Evolutionary conservation across 1,139 yeast genomes (phyloP).

Genomic region (Debaryomyces udenii): DNA sequence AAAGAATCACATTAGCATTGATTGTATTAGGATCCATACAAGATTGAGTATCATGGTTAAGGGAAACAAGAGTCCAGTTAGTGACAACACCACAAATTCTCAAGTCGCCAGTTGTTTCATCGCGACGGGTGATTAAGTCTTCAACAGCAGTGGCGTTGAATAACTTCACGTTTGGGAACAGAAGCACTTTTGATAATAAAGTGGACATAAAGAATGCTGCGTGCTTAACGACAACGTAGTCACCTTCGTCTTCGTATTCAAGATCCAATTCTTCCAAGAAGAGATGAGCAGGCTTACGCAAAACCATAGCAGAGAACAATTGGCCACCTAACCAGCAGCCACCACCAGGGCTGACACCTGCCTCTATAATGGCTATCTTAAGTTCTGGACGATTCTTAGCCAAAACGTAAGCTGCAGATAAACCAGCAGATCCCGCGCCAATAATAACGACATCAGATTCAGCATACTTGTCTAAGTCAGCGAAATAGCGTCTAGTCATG

Average conservation of each 20-base stretch:
- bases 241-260: slow-evolving; percentile 78
- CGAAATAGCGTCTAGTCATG: slow-evolving; percentile 76
- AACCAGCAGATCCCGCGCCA: slow-evolving; percentile 82
- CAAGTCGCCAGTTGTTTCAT: slow-evolving; percentile 55
- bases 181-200: slow-evolving; percentile 66
- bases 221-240: slow-evolving; percentile 78
- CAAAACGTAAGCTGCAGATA: slow-evolving; percentile 72
- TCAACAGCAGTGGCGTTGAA: slow-evolving; percentile 85
- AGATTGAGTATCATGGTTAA: slow-evolving; percentile 76
- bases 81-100: slow-evolving; percentile 81
- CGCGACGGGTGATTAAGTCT: slow-evolving; percentile 74
- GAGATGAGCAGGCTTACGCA: slow-evolving; percentile 75
- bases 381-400: slow-evolving; percentile 78
- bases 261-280: slow-evolving; percentile 67
- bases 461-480: slow-evolving; percentile 72
- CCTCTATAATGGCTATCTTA: slow-evolving; percentile 75
- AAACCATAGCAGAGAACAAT: slow-evolving; percentile 75
- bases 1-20: slow-evolving; percentile 69
- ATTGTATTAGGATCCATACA: slow-evolving; percentile 88
- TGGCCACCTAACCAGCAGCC: slow-evolving; percentile 87
- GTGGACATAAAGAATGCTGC: slow-evolving; percentile 81
- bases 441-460: slow-evolving; percentile 75
- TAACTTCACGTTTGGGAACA: slow-evolving; percentile 73
- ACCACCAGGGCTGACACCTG: slow-evolving; percentile 78
- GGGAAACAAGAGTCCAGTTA: slow-evolving; percentile 78